A percentile compares a stretch with the other conserved stretches of the same genome.
Conservation (phyloP, 148 eudicot genomes). For the Chenopodium album region DNA sequence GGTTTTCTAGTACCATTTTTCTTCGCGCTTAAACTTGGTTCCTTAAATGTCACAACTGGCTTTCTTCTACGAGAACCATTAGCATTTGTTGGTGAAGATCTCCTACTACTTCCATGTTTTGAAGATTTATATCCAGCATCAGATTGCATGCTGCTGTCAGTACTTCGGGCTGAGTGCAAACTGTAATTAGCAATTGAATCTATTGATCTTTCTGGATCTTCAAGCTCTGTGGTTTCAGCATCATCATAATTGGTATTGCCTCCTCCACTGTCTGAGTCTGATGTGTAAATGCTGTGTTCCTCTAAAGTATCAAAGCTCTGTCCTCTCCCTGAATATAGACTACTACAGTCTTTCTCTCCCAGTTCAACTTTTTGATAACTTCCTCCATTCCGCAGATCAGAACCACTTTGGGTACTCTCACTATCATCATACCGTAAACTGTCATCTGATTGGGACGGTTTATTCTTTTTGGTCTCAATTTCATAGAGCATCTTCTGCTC, state of each 20-base stretch:
- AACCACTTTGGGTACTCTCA: constrained; percentile 19
- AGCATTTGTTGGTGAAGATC: constrained; percentile 22
- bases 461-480: constrained; percentile 17
- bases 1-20: constrained; percentile 24
- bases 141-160: constrained; percentile 25
- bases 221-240: constrained; percentile 21
- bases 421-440: constrained; percentile 17
- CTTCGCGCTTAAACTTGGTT: constrained; percentile 32
- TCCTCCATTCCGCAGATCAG: constrained; percentile 21
- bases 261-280: constrained; percentile 26
- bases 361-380: constrained; percentile 1
- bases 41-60: constrained; percentile 42
- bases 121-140: constrained; percentile 28
- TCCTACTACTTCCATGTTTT: constrained; percentile 24
- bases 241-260: constrained; percentile 21
- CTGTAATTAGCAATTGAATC: constrained; percentile 5
- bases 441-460: constrained; percentile 21
- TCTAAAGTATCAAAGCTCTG: constrained; percentile 29
- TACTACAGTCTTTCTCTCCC: constrained; percentile 8
- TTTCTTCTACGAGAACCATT: constrained; percentile 30
- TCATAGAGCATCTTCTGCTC: constrained; percentile 40
- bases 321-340: constrained; percentile 23
- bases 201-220: constrained; percentile 19
- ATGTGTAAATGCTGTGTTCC: constrained; percentile 23
- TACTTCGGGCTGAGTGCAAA: constrained; percentile 16